phyloP scores from a whole-genome alignment of 2,329 filamentous ascomycete species.

The Hymenoscyphus repandus region DNA sequence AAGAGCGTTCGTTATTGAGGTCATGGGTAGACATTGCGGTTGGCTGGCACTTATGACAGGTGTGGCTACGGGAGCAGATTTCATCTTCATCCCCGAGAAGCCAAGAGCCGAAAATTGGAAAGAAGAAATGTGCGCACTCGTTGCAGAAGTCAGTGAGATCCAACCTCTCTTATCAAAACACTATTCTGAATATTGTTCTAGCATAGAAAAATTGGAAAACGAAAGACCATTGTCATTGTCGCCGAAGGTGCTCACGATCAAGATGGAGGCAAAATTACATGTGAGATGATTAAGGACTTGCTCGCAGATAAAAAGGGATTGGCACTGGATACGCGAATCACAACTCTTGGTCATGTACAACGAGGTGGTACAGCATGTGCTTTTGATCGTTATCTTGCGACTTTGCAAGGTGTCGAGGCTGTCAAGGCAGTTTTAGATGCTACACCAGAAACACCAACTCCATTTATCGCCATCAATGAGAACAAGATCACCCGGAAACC shows the following conservation, averaged over 20 bases:
- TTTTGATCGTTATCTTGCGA: conserved; percentile 90
- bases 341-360: conserved; percentile 95
- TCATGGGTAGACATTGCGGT: conserved; percentile 97
- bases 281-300: conserved; percentile 77
- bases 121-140: conserved; percentile 76
- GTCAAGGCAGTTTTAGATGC: conserved; percentile 88
- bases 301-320: conserved; percentile 74
- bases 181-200: conserved; percentile 33
- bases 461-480: conserved; percentile 93
- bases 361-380: conserved; percentile 87
- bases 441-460: conserved; percentile 82
- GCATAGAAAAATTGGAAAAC: conserved; percentile 85
- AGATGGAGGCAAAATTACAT: conserved; percentile 76
- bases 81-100: conserved; percentile 94
- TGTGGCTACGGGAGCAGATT: conserved; percentile 91
- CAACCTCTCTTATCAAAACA: background rate
- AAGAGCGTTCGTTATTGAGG: conserved; percentile 93
- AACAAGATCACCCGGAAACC: conserved; percentile 95
- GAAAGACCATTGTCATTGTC: conserved; percentile 96
- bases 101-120: conserved; percentile 85
- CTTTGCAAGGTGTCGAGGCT: conserved; percentile 88
- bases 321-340: conserved; percentile 85
- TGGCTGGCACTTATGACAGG: conserved; percentile 97
- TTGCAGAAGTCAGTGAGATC: conserved; percentile 54
- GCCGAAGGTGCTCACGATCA: conserved; percentile 90